Base-by-base conservation (phyloP, 2,329 filamentous ascomycete species). In the Ophiostoma quercus region DNA sequence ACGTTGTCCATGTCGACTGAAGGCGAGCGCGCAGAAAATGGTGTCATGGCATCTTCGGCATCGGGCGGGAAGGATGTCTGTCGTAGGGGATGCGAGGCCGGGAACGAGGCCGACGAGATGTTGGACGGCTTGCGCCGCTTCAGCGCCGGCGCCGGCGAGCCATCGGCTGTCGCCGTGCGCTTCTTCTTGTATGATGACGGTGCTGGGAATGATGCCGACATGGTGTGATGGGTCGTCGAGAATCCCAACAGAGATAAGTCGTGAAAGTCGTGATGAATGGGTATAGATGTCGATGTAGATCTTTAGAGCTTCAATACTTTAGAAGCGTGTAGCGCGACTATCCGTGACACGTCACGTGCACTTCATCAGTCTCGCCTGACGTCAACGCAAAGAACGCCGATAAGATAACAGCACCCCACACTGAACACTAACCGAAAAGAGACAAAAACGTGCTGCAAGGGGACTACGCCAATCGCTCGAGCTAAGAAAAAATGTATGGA, bases 41-140 rank as follows among this genome's bases (percentile, higher is more conserved):
- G 83, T 2, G 85, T 87, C 29, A 82, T 79, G 43, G 79, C 79
- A 69, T 86, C 82, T 41, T 65, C 62, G 62, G 62, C 62, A 71
- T 88, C 89, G 34, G 91, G 90, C 0, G 91, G 90, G 76, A 93
- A 95, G 0, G 91, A 92, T 4, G 92, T 94, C 76, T 93, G 90
- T 54, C 92, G 90, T 1, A 95, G 85, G 1, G 90, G 90, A 73
- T 92, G 90, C 0, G 85, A 82, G 1, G 86, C 85, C 74, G 66
- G 70, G 16, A 77, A 76, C 8, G 86, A 86, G 9, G 83, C 79
- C 34, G 83, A 80, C 3, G 88, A 88, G 73, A 88, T 81, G 72
- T 79, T 85, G 14, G 89, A 92, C 6, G 88, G 84, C 77, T 94
- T 94, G 76, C 91, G 89, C 66, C 89, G 88, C 77, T 92, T 92